A percentile compares a stretch with the other conserved stretches of the same genome.
phyloP scores from a whole-genome alignment of 202 grass and related monocot species.

The Cymbopogon flexuosus region DNA sequence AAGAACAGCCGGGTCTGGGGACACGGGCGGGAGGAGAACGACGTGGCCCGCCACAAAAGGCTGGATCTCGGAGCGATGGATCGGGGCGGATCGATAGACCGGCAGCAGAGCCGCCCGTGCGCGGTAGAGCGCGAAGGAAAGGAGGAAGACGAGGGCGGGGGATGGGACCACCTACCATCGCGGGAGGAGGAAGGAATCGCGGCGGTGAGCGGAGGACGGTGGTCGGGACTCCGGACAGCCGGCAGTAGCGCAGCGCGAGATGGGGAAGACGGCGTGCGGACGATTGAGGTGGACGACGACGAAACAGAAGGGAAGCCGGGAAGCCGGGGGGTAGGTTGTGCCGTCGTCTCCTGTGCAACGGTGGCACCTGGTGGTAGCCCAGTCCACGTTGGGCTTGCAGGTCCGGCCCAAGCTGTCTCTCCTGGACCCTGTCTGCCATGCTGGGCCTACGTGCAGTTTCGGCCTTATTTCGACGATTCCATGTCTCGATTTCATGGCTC shows the following conservation, averaged over 20 bases:
- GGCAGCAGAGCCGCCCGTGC: not conserved
- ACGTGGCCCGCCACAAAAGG: not conserved
- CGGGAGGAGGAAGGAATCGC: not conserved
- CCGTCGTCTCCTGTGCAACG: not conserved
- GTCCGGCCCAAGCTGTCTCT: not conserved
- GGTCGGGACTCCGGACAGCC: conserved; percentile 15
- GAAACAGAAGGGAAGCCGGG: not conserved
- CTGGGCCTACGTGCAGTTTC: not conserved
- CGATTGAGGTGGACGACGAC: not conserved
- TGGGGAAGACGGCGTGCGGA: not conserved
- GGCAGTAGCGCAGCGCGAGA: not conserved
- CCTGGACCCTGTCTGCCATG: not conserved
- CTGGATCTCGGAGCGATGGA: not conserved
- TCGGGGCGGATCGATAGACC: conserved; percentile 17
- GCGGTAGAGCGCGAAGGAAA: not conserved
- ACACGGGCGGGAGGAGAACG: not conserved
- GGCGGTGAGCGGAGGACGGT: not conserved
- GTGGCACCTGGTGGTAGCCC: not conserved
- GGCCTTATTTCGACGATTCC: not conserved
- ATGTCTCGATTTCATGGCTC: too few relatives aligned
- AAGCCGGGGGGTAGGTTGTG: not conserved
- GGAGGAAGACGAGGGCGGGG: not conserved
- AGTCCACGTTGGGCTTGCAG: not conserved
- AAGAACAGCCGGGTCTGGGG: not conserved
- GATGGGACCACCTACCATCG: not conserved